Base-by-base conservation (phyloP, 257 asterid species). In the Fraxinus excelsior region DNA sequence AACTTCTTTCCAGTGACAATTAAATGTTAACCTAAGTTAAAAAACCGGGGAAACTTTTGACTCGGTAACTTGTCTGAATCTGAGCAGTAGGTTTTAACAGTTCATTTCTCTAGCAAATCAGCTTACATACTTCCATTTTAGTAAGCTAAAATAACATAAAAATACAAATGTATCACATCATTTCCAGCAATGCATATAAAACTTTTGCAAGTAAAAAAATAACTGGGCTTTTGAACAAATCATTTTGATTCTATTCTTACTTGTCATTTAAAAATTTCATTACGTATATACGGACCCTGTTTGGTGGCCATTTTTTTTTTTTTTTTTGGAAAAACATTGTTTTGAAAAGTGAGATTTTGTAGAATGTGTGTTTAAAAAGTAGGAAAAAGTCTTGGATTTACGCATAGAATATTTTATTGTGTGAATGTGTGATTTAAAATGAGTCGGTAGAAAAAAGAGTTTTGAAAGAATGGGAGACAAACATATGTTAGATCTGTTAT, bases 1-100 rank as follows among this genome's bases (percentile, higher is more conserved):
- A 29, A 23, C 75, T 23, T 68, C 78, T 72, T 34, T 78, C 71
- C 66, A 70, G 19, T 12, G 70, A 56, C 56, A 42, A 71, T 3
- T n/a, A 53, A 53, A 53, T 53, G 3, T n/a, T 56, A 56, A 7
- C 12, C 28, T n/a, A 56, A 56, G n/a, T 18, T 56, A n/a, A 21
- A 56, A 26, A 19, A 18, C 12, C 65, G 3, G 28, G 65, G 65
- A 7, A 6, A 19, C 18, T 46, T 56, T 6, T 7, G 65, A 56
- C 12, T 21, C 65, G n/a, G n/a, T 56, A 56, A 56, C 28, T n/a
- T 56, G 65, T 56, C 28, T 18, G 65, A 56, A 7, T 56, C 65
- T 56, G 28, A 5, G 65, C 65, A 56, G 3, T 56, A n/a, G 6
- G 13, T n/a, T 56, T 56, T 56, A 56, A n/a, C 65, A 5, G 65